Percentiles rank a stretch among this genome's conserved stretches.
Conservation (phyloP, 2,329 filamentous ascomycete species). For the Macroventuria anomochaeta region DNA sequence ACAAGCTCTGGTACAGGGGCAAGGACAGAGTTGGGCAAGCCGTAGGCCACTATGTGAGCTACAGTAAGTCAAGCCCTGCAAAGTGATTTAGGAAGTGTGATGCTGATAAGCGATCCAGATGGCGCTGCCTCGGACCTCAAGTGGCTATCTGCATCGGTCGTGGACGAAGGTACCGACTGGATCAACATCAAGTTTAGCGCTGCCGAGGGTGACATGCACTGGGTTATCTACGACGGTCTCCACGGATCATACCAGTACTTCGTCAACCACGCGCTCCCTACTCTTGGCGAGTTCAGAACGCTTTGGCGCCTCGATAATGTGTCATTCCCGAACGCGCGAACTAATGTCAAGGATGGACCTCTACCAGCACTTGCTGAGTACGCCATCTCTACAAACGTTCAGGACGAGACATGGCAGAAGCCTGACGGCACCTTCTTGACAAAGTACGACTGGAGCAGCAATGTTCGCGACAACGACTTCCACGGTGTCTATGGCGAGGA, state of each 20-base stretch:
- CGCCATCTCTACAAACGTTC: constrained; percentile 55
- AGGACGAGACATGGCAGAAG: constrained; percentile 61
- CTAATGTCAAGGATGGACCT: constrained; percentile 54
- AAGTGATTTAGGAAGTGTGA: background rate
- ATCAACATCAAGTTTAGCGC: constrained; percentile 59
- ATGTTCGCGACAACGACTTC: constrained; percentile 52
- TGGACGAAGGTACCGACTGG: constrained; percentile 51
- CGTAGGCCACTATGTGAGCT: constrained; percentile 55
- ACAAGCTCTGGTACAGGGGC: constrained; percentile 52
- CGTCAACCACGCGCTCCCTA: constrained; percentile 58
- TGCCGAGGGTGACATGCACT: constrained; percentile 58
- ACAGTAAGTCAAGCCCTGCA: constrained; percentile 42
- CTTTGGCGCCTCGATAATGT: constrained; percentile 59
- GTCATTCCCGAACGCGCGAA: constrained; percentile 57
- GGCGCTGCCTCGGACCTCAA: constrained; percentile 56
- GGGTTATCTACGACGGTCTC: constrained; percentile 58
- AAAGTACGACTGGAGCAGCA: constrained; percentile 59
- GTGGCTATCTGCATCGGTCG: constrained; percentile 57
- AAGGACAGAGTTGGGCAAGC: constrained; percentile 53
- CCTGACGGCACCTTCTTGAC: constrained; percentile 58
- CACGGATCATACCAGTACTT: constrained; percentile 64
- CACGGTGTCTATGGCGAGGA: constrained; percentile 59
- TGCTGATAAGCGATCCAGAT: constrained; percentile 44
- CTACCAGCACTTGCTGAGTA: constrained; percentile 56
- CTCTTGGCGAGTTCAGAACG: constrained; percentile 59